Evolutionary conservation across 345 rosid genomes (phyloP), one percentile per base, ranked within the genome.

Genomic region (Physaria fendleri): DNA sequence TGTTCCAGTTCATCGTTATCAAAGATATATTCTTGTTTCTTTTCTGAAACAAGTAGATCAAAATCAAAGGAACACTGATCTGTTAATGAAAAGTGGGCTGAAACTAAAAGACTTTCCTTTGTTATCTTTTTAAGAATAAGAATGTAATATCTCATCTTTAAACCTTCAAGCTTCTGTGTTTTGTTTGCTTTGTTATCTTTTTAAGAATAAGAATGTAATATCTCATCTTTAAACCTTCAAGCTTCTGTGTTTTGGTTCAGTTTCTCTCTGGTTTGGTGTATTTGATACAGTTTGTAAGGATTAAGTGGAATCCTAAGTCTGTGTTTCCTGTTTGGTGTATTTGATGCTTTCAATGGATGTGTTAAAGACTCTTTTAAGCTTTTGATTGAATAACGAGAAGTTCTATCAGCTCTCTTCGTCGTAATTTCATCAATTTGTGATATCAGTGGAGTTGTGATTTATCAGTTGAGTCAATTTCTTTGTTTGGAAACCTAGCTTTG

Each of bases 21-120:
- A 68, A 68, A 68, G 73, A 68, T 43, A 65, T 68, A 37, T 6
- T 61, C 67, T 8, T 68, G 16, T 60, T 68, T 53, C 62, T 68
- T 16, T 45, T 53, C 60, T 60, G 56, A 68, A 38, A 2, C 22
- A 30, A 47, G 23, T 27, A 27, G 8, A 17, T 12, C 48, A 5
- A 4, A 11, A 9, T 32, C 28, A 12, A 14, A 49, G 41, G 30
- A 28, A 47, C 25, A 42, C 27, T 15, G 3, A 63, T 24, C 35
- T 9, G 27, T 50, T 35, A 48, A 48, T 38, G 49, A 38, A 27
- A n/a, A 47, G 35, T 45, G 24, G 43, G 65, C 44, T 14, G n/a
- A 20, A 58, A 20, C 1, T 1, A 48, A 13, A 2, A 32, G 41
- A 18, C 58, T 7, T 50, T 62, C 59, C 32, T 38, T 62, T 25